Percentiles rank a stretch among this genome's conserved stretches.
Evolutionary conservation across 495 filamentous ascomycete species (phyloP).

Genomic region (Penicillium lividum): DNA sequence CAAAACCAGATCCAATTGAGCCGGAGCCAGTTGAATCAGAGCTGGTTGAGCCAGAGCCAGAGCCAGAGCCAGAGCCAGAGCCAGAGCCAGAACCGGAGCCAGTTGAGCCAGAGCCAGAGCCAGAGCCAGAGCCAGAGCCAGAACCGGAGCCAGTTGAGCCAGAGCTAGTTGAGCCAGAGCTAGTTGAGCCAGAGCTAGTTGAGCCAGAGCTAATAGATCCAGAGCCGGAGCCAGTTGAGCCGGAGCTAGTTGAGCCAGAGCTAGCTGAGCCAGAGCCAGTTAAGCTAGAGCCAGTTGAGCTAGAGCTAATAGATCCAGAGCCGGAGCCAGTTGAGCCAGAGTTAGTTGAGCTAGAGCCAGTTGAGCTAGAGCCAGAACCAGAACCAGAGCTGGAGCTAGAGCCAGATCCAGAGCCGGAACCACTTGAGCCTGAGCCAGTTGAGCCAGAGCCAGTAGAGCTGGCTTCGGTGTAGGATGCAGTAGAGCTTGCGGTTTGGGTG

Average conservation of each 20-base stretch:
- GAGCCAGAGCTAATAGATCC: background rate
- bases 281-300: background rate
- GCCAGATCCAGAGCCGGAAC: background rate
- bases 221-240: background rate
- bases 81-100: background rate
- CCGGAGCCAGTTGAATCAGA: background rate
- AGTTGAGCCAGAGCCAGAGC: conserved; percentile 1
- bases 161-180: background rate
- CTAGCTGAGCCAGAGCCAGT: background rate
- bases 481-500: background rate
- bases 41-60: background rate
- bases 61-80: conserved; percentile 1
- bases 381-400: no score
- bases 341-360: background rate
- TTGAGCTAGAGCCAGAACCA: conserved; percentile 3
- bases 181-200: no score
- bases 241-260: background rate
- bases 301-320: background rate
- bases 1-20: background rate
- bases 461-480: background rate
- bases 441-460: background rate
- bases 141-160: background rate
- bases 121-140: background rate
- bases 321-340: background rate
- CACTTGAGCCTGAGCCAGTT: background rate